These are phyloP conservation scores for Saturnispora zaruensis DNA, from an alignment of 805 yeast genomes.

Conservation along the genomic window DNA sequence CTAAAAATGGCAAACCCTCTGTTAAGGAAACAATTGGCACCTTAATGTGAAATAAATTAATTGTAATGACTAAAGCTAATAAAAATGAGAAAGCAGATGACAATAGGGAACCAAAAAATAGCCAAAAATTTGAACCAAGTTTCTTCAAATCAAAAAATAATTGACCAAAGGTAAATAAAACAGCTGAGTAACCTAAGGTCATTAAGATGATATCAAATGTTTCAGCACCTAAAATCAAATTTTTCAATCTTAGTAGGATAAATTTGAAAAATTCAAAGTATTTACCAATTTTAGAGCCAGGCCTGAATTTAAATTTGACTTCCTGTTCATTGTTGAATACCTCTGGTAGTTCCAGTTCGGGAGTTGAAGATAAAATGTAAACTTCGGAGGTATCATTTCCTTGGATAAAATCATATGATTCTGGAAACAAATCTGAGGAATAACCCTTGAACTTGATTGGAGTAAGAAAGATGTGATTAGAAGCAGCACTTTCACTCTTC, in stretches of 20 bases:
- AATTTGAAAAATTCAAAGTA: conserved; percentile 44
- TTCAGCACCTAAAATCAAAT: conserved; percentile 62
- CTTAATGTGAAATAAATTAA: conserved; percentile 44
- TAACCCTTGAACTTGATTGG: conserved; percentile 48
- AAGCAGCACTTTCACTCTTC: conserved; percentile 31
- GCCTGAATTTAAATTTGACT: conserved; percentile 52
- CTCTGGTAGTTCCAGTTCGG: conserved; percentile 18
- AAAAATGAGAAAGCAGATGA: conserved; percentile 79
- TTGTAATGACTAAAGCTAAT: conserved; percentile 61
- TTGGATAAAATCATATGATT: conserved; percentile 31
- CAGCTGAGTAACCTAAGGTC: conserved; percentile 72
- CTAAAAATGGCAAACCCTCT: conserved; percentile 91
- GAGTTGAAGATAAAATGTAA: conserved; percentile 29
- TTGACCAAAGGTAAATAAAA: conserved; percentile 74
- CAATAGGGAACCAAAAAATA: conserved; percentile 68
- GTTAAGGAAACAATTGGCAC: conserved; percentile 69
- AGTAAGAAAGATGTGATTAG: conserved; percentile 40
- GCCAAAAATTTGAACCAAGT: conserved; percentile 81
- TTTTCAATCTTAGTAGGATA: conserved; percentile 33
- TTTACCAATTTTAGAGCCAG: conserved; percentile 44
- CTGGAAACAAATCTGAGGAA: conserved; percentile 28
- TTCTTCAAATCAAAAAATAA: conserved; percentile 68
- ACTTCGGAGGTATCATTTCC: conserved; percentile 37
- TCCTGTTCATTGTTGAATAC: conserved; percentile 24
- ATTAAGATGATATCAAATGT: conserved; percentile 77